Conservation (phyloP, 1,284 basidiomycete genomes). For the Anthracocystis panici-leucophaei region DNA sequence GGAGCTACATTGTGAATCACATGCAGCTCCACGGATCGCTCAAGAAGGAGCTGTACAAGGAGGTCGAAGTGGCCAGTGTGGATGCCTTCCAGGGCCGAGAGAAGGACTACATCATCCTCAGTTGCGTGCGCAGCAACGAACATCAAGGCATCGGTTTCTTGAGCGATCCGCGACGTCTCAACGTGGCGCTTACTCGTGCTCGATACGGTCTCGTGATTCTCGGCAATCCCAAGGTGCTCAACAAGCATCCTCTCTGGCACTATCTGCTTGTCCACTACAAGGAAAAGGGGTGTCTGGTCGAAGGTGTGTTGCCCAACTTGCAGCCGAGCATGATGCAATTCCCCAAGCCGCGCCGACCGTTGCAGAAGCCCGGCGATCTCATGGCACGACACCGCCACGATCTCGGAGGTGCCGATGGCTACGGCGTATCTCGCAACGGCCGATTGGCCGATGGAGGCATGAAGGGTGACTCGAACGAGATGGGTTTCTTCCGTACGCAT, state of each 20-base stretch:
- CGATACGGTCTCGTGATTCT: slow-evolving; percentile 98
- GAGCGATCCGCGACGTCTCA: slow-evolving; percentile 95
- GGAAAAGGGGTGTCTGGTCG: slow-evolving; percentile 91
- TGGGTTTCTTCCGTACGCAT: slow-evolving; percentile 93
- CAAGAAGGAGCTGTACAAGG: slow-evolving; percentile 99
- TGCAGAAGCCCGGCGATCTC: slow-evolving; percentile 65
- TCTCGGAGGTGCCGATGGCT: slow-evolving; percentile 23
- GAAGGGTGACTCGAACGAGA: slow-evolving; percentile 76
- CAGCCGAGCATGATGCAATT: slow-evolving; percentile 99
- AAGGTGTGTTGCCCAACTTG: slow-evolving; percentile 94
- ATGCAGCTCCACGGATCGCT: slow-evolving; percentile 99
- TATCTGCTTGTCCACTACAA: slow-evolving; percentile 98
- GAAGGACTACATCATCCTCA: slow-evolving; percentile 99
- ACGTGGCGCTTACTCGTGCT: slow-evolving; percentile 95
- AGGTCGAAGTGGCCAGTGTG: slow-evolving; percentile 97
- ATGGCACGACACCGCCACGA: slow-evolving; percentile 62
- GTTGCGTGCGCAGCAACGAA: slow-evolving; percentile 98
- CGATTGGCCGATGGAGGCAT: slow-evolving; percentile 14
- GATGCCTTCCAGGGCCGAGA: slow-evolving; percentile 99
- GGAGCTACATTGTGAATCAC: slow-evolving; percentile 98
- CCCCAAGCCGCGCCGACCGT: slow-evolving; percentile 62
- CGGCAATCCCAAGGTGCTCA: slow-evolving; percentile 97
- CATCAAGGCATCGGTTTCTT: slow-evolving; percentile 99
- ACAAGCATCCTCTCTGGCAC: slow-evolving; percentile 91
- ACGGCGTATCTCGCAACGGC: slow-evolving; percentile 12